Conservation (phyloP, 345 rosid genomes). For the Eucalyptus caleyi region DNA sequence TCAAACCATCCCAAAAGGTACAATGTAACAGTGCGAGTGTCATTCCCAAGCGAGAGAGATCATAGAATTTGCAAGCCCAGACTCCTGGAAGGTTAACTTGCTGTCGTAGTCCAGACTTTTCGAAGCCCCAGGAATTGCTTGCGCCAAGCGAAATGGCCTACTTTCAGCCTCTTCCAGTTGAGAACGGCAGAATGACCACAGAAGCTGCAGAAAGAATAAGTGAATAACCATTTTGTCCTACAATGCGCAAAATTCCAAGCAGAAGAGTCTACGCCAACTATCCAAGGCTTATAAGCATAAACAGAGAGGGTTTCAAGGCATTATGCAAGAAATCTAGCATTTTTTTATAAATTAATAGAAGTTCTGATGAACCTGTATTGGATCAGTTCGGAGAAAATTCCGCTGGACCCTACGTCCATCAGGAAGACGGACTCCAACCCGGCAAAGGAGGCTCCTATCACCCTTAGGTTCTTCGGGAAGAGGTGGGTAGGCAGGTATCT, state of each 20-base stretch:
- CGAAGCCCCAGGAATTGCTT: conserved; percentile 80
- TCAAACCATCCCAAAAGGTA: neutral
- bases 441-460: conserved; percentile 62
- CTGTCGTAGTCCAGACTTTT: conserved; percentile 59
- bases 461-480: conserved; percentile 92
- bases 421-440: conserved; percentile 94
- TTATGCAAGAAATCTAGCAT: neutral
- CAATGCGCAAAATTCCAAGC: neutral
- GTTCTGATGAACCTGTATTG: conserved; percentile 39
- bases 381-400: conserved; percentile 64
- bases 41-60: conserved; percentile 66
- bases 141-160: conserved; percentile 65
- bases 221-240: neutral
- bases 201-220: conserved; percentile 35
- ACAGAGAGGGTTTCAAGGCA: neutral
- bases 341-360: neutral
- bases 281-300: neutral
- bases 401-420: conserved; percentile 87
- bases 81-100: conserved; percentile 65
- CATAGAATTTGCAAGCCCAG: conserved; percentile 89
- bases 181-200: conserved; percentile 86
- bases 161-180: conserved; percentile 44
- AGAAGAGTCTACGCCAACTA: neutral
- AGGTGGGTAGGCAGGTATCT: conserved; percentile 47
- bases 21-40: neutral